Evolutionary conservation across 345 rosid species (phyloP).

Genomic region (Eucalyptus sp.): DNA sequence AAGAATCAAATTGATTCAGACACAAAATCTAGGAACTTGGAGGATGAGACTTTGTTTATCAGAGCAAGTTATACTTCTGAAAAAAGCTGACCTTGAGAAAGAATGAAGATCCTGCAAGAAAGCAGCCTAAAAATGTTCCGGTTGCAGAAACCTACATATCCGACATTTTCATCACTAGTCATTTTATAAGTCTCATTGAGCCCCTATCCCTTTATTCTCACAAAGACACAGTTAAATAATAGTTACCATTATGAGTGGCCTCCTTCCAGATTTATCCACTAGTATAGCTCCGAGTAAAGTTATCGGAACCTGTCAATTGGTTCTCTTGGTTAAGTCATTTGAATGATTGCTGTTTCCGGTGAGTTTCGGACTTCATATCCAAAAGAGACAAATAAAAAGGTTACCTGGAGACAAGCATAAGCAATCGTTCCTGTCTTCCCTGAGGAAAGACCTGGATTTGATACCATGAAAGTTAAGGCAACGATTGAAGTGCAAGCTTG

Average conservation of each 20-base stretch:
- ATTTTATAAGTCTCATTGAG: neutral
- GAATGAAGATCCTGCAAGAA: conserved; percentile 71
- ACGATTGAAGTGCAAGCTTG: neutral
- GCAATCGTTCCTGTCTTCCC: conserved; percentile 69
- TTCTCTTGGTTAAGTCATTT: neutral
- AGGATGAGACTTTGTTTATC: neutral
- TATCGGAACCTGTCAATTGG: conserved; percentile 47
- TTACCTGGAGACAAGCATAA: conserved; percentile 76
- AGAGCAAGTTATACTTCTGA: neutral
- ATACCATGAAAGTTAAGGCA: neutral
- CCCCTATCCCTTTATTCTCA: neutral
- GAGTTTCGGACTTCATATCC: neutral
- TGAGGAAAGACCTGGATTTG: conserved; percentile 52
- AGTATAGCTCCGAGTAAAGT: conserved; percentile 64
- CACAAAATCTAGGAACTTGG: neutral
- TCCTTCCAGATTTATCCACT: conserved; percentile 78
- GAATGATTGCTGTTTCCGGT: neutral
- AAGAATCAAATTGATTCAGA: neutral
- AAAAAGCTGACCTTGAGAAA: conserved; percentile 38
- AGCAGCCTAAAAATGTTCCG: conserved; percentile 72
- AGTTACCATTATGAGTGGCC: conserved; percentile 81
- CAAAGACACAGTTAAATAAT: neutral
- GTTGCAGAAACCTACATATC: conserved; percentile 48
- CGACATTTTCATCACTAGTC: neutral
- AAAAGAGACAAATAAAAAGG: neutral